These are phyloP conservation scores for Gonapodya sp. DNA, from an alignment of 192 early-diverging fungal genomes.

Conservation along the genomic window DNA sequence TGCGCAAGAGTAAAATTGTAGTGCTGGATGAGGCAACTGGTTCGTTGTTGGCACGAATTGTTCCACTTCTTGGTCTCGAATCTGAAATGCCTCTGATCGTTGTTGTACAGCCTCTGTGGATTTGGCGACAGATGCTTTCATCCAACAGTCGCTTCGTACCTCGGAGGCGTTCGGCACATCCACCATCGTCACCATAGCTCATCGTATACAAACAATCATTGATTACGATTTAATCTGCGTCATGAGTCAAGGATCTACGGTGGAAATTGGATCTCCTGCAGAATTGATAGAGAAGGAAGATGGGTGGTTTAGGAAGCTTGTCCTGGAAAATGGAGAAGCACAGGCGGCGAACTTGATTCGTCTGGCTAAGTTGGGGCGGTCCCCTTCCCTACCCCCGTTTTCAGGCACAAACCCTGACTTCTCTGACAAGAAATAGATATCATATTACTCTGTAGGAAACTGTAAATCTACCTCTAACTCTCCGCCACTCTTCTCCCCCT, in stretches of 20 bases:
- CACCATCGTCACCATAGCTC: conserved; percentile 82
- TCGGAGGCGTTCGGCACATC: conserved; percentile 56
- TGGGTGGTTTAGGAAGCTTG: conserved; percentile 68
- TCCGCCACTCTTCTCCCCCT: no score
- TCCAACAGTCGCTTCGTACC: conserved; percentile 68
- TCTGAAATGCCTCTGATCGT: neutral
- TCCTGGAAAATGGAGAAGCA: conserved; percentile 63
- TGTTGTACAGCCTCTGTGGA: conserved; percentile 51
- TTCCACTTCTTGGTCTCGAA: neutral
- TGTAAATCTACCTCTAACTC: no score
- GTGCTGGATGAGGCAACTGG: conserved; percentile 84
- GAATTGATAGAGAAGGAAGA: conserved; percentile 48
- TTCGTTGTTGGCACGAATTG: neutral
- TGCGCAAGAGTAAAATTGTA: conserved; percentile 56
- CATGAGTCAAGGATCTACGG: conserved; percentile 61
- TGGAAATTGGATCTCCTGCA: conserved; percentile 73
- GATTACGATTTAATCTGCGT: conserved; percentile 80
- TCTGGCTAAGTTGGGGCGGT: neutral
- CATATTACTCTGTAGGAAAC: no score
- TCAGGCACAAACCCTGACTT: no score
- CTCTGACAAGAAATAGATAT: no score
- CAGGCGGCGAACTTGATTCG: neutral
- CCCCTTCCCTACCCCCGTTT: no score
- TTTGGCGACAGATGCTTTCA: conserved; percentile 66
- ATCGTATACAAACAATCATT: conserved; percentile 72